Base-by-base conservation (phyloP, 2,329 filamentous ascomycete genomes). In the Penicillium crustosum region DNA sequence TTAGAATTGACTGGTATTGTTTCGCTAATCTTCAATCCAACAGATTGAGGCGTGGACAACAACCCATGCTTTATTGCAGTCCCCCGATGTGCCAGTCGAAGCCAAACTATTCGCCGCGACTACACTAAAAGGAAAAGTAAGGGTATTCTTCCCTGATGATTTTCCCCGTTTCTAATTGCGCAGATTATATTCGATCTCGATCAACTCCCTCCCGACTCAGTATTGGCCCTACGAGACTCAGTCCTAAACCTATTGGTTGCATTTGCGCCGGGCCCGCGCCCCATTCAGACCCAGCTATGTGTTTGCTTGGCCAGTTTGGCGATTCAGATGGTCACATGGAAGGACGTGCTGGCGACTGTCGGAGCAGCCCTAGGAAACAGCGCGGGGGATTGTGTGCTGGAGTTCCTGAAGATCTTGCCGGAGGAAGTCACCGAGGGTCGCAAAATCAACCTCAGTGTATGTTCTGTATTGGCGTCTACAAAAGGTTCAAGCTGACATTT, bases 401-500 rank as follows among this genome's bases (percentile, higher is more conserved):
- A 99, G 77, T 99, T 99, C 77, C 83, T 99, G 65, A 92, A 91
- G 76, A 93, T 99, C 70, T 87, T 99, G 65, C 94, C 94, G 56
- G 94, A 99, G 82, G 94, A 99, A 84, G 94, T 99, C 73, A 97
- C 91, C 68, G 93, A 99, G 83, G 94, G 94, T 80, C 91, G 94
- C 79, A 99, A 97, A 82, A 97, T 99, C 84, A 96, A 92, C 83
- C 85, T 99, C 80, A 93, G 91, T 86, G 93, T 96, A 94, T 82
- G 91, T 93, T 49, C n/a, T 13, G 9, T 31, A 21, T 9, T 27
- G 15, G 7, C n/a, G 10, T 53, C 23, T 19, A 57, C 39, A 48
- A 54, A 56, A 35, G 4, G 15, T 15, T 25, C 9, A 44, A 29
- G 19, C 54, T 57, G 19, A 57, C 31, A 21, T 23, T 2, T n/a